Base-by-base conservation (phyloP, 257 asterid genomes). In the Nicotiana undulata region DNA sequence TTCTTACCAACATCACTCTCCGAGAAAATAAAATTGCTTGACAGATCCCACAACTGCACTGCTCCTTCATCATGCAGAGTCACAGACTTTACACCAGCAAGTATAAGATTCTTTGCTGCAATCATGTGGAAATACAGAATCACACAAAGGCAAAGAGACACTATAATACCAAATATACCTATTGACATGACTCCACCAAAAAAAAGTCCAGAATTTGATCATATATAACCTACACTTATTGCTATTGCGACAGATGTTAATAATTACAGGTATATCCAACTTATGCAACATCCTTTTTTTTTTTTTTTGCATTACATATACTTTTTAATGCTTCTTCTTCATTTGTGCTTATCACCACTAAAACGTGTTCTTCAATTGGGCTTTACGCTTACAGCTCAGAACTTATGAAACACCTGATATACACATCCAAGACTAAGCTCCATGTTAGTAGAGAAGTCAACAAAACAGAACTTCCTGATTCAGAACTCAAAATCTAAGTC, bases 31-130 rank as follows among this genome's bases (percentile, higher is more conserved):
- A 94, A 94, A 89, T 90, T 94, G 87, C 98, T 86, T 5, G 98
- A 93, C 88, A 94, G 83, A 85, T 94, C 98, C 98, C 98, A 94
- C 79, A 94, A 82, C 76, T 93, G 96, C 79, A 94, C 95, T 12
- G 85, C 59, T 51, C 94, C 94, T 87, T 94, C 98, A 83, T 94
- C 98, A 52, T 94, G 97, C 88, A 94, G 85, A 6, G 96, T 91
- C 89, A 94, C 97, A 80, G 98, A 94, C 90, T 93, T 94, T 77
- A 94, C 97, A 72, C 98, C 98, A 63, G 98, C 98, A 81, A 94
- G 98, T 76, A 94, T 82, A 77, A 94, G 97, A 82, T 93, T 94
- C 88, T 94, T 94, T 13, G 98, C 98, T 94, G 97, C 91, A 86
- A 86, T 31, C 17, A 68, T 55, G 51, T 64, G 29, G 66, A 65